Evolutionary conservation across 2,329 filamentous ascomycete species (phyloP).

Genomic region (Fonsecaea pedrosoi): DNA sequence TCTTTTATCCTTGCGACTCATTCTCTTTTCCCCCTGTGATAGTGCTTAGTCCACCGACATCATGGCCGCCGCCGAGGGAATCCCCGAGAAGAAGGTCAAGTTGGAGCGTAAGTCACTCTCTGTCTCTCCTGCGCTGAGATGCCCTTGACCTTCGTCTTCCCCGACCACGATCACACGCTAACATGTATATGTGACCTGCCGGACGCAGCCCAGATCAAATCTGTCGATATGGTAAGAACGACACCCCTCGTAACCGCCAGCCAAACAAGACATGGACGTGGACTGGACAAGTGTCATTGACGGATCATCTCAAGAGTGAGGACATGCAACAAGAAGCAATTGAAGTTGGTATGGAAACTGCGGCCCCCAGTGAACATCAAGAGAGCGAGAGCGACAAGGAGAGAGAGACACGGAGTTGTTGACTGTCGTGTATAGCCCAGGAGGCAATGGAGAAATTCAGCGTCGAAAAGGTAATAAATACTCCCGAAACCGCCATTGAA

Average conservation of each 20-base stretch:
- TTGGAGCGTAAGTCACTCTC: conserved; percentile 67
- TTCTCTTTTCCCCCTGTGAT: background rate
- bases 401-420: background rate
- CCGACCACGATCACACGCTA: background rate
- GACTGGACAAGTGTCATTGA: conserved; percentile 28
- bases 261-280: too few species aligned
- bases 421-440: conserved; percentile 59
- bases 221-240: conserved; percentile 84
- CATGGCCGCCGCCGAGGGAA: conserved; percentile 34
- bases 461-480: conserved; percentile 68
- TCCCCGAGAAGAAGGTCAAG: conserved; percentile 69
- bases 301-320: conserved; percentile 71
- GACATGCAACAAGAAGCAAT: conserved; percentile 97
- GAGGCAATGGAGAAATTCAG: conserved; percentile 74
- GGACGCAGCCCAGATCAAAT: conserved; percentile 86
- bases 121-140: background rate
- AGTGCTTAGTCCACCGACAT: background rate
- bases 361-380: background rate
- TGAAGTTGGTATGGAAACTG: conserved; percentile 77
- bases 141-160: background rate
- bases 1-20: background rate
- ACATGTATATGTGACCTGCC: conserved; percentile 5
- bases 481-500: too few species aligned
- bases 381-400: background rate
- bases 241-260: conserved; percentile 14